Conservation (phyloP, 495 filamentous ascomycete species). For the Hypoxylon rickii region DNA sequence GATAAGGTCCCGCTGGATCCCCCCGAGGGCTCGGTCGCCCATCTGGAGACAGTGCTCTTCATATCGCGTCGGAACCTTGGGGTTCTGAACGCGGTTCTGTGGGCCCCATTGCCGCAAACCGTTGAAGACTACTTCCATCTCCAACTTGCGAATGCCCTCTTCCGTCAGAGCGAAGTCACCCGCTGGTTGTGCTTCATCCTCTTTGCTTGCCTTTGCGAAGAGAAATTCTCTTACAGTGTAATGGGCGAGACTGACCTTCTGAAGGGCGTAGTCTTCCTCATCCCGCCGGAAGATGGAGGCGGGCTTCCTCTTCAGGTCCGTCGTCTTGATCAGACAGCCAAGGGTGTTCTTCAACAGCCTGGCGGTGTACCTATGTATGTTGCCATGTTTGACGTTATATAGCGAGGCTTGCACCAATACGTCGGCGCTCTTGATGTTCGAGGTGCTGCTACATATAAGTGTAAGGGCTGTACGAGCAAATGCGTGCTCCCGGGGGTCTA, state of each 20-base stretch:
- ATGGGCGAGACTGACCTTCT: slow-evolving; percentile 34
- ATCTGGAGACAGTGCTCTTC: slow-evolving; percentile 30
- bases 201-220: slow-evolving; percentile 19
- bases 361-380: slow-evolving; percentile 22
- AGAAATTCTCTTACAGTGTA: slow-evolving; percentile 44
- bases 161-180: slow-evolving; percentile 28
- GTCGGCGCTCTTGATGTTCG: slow-evolving; percentile 16
- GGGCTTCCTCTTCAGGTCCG: slow-evolving; percentile 6
- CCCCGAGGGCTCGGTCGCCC: slow-evolving; percentile 13
- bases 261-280: slow-evolving; percentile 6
- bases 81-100: not conserved
- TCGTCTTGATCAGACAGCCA: slow-evolving; percentile 36
- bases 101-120: slow-evolving; percentile 22
- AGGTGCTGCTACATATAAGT: slow-evolving; percentile 35
- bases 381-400: slow-evolving; percentile 22
- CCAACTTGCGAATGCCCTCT: slow-evolving; percentile 13
- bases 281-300: not conserved
- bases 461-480: slow-evolving; percentile 36
- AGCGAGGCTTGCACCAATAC: slow-evolving; percentile 29
- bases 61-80: slow-evolving; percentile 15
- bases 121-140: slow-evolving; percentile 31
- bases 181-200: slow-evolving; percentile 12
- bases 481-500: slow-evolving; percentile 30
- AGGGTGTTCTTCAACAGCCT: slow-evolving; percentile 30
- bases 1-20: slow-evolving; percentile 11